phyloP scores from a whole-genome alignment of 2,329 filamentous ascomycete species.

The Eutypa lata region DNA sequence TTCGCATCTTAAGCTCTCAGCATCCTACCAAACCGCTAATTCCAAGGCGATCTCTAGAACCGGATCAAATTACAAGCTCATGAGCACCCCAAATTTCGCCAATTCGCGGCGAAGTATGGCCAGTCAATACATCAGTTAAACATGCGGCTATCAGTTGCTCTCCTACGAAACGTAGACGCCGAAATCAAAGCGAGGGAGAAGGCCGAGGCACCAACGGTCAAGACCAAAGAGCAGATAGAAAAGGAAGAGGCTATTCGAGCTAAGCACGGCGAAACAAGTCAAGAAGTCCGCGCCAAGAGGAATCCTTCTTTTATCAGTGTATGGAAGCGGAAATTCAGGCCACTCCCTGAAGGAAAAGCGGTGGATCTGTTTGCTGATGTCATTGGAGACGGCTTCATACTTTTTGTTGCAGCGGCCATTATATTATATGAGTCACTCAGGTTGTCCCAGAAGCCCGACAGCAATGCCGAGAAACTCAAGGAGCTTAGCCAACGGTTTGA shows the following conservation, averaged over 20 bases:
- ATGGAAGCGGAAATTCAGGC: conserved; percentile 60
- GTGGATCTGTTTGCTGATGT: conserved; percentile 67
- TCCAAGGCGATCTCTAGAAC: conserved; percentile 42
- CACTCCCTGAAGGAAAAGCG: conserved; percentile 62
- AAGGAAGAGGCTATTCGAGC: conserved; percentile 49
- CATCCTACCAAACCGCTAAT: not conserved
- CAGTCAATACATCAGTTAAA: conserved; percentile 65
- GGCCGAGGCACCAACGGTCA: conserved; percentile 61
- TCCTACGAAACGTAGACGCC: conserved; percentile 55
- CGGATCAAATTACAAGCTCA: conserved; percentile 64
- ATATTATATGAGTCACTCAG: conserved; percentile 62
- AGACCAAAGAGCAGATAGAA: conserved; percentile 59
- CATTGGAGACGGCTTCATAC: conserved; percentile 60
- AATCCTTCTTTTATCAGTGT: conserved; percentile 43
- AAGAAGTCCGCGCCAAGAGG: conserved; percentile 23
- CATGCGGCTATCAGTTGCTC: conserved; percentile 60
- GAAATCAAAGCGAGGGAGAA: conserved; percentile 59
- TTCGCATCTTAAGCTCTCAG: not conserved
- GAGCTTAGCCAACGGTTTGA: conserved; percentile 47
- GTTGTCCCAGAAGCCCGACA: conserved; percentile 57
- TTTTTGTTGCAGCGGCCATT: conserved; percentile 53
- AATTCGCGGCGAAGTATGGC: conserved; percentile 59
- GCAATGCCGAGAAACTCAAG: conserved; percentile 50
- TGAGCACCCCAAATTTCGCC: conserved; percentile 59
- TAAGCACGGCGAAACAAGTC: conserved; percentile 37